Evolutionary conservation across 1,284 basidiomycete genomes (phyloP), one percentile per base, ranked within the genome.

Genomic region (Sanghuangporus baumii): DNA sequence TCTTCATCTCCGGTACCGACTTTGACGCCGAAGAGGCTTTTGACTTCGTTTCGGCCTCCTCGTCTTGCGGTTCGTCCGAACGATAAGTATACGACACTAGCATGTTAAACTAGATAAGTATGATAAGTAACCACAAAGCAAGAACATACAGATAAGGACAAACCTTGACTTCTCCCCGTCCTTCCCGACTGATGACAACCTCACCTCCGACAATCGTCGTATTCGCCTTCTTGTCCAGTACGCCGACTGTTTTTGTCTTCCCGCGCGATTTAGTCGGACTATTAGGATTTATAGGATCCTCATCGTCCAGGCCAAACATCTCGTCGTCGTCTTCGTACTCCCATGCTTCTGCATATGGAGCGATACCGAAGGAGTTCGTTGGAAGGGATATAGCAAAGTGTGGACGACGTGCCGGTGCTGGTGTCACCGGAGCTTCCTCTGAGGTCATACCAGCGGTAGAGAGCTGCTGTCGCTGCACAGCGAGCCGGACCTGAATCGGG

Each of bases 311-410:
- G 37, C 79, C 83, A 67, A 89, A 88, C 81, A 91, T 90, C 46
- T 91, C 90, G 66, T 93, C 93, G 55, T 94, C 92, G 59, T 95
- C 92, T 55, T 96, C 94, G 67, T 95, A 96, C 73, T 96, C 94
- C 94, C 93, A 96, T 46, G 92, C 93, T 72, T 97, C 95, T 36
- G 93, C 93, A 70, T 91, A 93, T 1, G 94, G 89, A 14, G 89
- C 88, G 46, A 97, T 85, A 1, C 89, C 81, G 71, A 97, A 95
- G 11, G 87, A 77, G 0, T 84, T 77, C 7, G 85, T 86, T 0
- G 92, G 91, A 2, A 96, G 76, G 18, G 88, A 87, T 5, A 96
- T 80, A 1, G 87, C 87, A 69, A 91, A 94, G 0, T 88, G 86
- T 40, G 86, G 85, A 6, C 87, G 79, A 20, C 84, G 80, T 16